Evolutionary conservation across 768 basidiomycete genomes (phyloP), one percentile per base, ranked within the genome.

Genomic region (Kwoniella sp.): DNA sequence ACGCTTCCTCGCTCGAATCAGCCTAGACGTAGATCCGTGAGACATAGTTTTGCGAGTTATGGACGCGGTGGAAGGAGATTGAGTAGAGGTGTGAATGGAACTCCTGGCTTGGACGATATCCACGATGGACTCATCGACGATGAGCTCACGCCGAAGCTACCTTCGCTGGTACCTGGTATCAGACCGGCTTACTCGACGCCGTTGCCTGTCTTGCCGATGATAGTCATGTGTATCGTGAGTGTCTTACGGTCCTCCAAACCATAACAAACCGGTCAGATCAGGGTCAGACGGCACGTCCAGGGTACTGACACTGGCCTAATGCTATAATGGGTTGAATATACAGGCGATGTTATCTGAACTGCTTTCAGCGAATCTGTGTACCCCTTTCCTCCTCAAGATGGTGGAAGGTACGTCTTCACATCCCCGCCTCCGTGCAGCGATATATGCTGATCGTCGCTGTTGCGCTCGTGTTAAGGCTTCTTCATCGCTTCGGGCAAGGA

Each of bases 321-420:
- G 22, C 13, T 7, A 4, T 12, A 21, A 4, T 22, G 22, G 24
- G 19, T 49, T n/a, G 12, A 2, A 29, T 62, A 37, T 52, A 6
- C 61, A 93, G 92, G 90, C 90, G 4, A 90, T 96, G 88, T 85
- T 97, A 13, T 92, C 92, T 51, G 95, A 98, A 81, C 93, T 98
- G 77, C 81, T 97, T 47, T 90, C 88, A 3, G 94, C 96, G 22
- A 95, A 95, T 78, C 90, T 92, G 50, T 91, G 89, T 25, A 91
- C 88, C 30, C 94, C 93, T 7, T 96, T 95, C 78, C 80, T 97
- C 58, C 82, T 97, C 48, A 93, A 92, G 83, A 97, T 97, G 93
- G 91, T 96, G 58, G 90, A 89, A 85, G 88, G 91, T 81, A 51
- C 8, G 67, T 53, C 17, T 56, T 24, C 26, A 19, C 17, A 19